A percentile compares a stretch with the other conserved stretches of the same genome.
These are phyloP conservation scores for Aspergillus mulundensis DNA, from an alignment of 495 filamentous ascomycete species.

Conservation along the genomic window DNA sequence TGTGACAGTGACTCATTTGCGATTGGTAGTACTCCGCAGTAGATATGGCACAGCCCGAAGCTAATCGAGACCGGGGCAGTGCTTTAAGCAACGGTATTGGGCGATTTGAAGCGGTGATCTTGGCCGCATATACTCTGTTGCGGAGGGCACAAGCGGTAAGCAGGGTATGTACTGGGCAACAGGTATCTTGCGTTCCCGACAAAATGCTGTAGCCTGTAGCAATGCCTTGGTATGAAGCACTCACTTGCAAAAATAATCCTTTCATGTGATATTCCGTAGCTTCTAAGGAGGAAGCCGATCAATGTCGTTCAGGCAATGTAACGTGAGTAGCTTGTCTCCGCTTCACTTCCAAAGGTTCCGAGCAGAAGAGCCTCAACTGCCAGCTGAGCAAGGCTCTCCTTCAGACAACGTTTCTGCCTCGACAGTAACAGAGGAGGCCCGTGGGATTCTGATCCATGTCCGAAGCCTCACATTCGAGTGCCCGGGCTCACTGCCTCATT, in stretches of 20 bases:
- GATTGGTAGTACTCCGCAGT: background rate
- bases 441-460: slow-evolving; percentile 8
- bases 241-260: background rate
- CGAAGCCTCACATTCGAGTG: slow-evolving; percentile 11
- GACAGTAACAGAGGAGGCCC: background rate
- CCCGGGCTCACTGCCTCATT: slow-evolving; percentile 11
- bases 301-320: background rate
- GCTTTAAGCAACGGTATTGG: background rate
- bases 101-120: background rate
- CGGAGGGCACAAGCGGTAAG: background rate
- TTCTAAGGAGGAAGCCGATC: background rate
- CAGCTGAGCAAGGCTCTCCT: background rate
- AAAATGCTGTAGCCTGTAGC: background rate
- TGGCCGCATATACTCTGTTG: background rate
- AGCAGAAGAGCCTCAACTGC: slow-evolving; percentile 2
- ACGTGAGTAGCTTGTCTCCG: slow-evolving; percentile 7
- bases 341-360: slow-evolving; percentile 1
- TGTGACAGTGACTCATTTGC: background rate
- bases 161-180: background rate
- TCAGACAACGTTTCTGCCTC: slow-evolving; percentile 3
- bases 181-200: background rate
- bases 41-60: background rate
- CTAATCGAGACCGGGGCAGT: background rate
- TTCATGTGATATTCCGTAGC: background rate
- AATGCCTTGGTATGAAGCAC: background rate